Evolutionary conservation across 495 filamentous ascomycete species (phyloP).

Genomic region (Durotheca rogersii): DNA sequence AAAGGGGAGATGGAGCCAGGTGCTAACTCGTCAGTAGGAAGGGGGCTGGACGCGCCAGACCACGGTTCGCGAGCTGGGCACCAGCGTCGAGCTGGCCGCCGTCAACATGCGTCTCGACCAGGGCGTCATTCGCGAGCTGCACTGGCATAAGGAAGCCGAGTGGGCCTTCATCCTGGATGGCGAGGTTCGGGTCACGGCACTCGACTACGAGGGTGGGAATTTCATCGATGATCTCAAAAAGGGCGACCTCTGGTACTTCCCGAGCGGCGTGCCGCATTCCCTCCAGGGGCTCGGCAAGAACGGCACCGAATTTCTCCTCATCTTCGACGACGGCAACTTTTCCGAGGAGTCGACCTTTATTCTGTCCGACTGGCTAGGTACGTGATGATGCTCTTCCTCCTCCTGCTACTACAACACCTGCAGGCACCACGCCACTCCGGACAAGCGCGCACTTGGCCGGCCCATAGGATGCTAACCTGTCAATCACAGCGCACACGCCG

Average conservation of each 20-base stretch:
- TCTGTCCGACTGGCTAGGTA: slow-evolving; percentile 66
- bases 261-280: slow-evolving; percentile 68
- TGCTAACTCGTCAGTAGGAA: slow-evolving; percentile 47
- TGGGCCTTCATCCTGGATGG: slow-evolving; percentile 68
- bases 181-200: slow-evolving; percentile 59
- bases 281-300: slow-evolving; percentile 65
- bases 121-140: slow-evolving; percentile 69
- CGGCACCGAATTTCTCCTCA: slow-evolving; percentile 69
- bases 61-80: slow-evolving; percentile 59
- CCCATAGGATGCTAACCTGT: slow-evolving; percentile 4
- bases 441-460: neutral
- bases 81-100: slow-evolving; percentile 61
- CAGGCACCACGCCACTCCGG: no score
- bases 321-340: slow-evolving; percentile 69
- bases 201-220: slow-evolving; percentile 67
- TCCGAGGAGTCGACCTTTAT: slow-evolving; percentile 71
- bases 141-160: slow-evolving; percentile 73
- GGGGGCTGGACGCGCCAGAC: slow-evolving; percentile 70
- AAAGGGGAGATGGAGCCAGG: no score
- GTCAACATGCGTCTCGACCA: slow-evolving; percentile 69
- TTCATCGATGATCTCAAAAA: slow-evolving; percentile 69
- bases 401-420: no score
- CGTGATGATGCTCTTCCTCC: no score
- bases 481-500: slow-evolving; percentile 58
- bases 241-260: slow-evolving; percentile 76